Evolutionary conservation across 176 grass and related monocot species (phyloP).

Genomic region (Aegilops bicornis): DNA sequence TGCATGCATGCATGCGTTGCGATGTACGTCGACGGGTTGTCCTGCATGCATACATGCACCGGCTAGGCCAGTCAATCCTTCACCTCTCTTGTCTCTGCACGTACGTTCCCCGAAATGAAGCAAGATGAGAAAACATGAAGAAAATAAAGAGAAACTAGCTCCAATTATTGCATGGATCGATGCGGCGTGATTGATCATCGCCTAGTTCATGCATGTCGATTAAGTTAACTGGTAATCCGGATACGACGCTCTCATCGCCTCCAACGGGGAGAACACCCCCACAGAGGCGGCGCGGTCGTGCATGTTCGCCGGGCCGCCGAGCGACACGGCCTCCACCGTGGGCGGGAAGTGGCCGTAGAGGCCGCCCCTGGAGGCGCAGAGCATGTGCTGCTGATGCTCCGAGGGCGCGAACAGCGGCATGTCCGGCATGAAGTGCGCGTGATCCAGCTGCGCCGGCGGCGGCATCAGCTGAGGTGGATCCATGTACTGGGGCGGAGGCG

Average conservation of each 20-base stretch:
- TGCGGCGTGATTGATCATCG: background rate
- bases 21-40: background rate
- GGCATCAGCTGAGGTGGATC: conserved; percentile 33
- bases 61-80: conserved; percentile 8
- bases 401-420: conserved; percentile 40
- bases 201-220: background rate
- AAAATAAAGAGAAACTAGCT: background rate
- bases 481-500: conserved; percentile 4
- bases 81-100: conserved; percentile 17
- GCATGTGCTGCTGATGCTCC: conserved; percentile 9
- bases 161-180: conserved; percentile 25
- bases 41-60: background rate
- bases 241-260: conserved; percentile 21
- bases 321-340: background rate
- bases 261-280: conserved; percentile 38
- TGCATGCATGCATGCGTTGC: background rate
- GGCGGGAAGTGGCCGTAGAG: conserved; percentile 31
- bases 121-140: background rate
- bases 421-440: conserved; percentile 41
- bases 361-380: conserved; percentile 33
- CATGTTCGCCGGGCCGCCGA: conserved; percentile 24
- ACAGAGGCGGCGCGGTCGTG: background rate
- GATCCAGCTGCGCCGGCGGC: background rate
- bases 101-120: background rate
- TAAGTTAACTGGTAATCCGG: conserved; percentile 2